phyloP scores from a whole-genome alignment of 163 green algal species.

The Chlamydomonas reinhardtii region DNA sequence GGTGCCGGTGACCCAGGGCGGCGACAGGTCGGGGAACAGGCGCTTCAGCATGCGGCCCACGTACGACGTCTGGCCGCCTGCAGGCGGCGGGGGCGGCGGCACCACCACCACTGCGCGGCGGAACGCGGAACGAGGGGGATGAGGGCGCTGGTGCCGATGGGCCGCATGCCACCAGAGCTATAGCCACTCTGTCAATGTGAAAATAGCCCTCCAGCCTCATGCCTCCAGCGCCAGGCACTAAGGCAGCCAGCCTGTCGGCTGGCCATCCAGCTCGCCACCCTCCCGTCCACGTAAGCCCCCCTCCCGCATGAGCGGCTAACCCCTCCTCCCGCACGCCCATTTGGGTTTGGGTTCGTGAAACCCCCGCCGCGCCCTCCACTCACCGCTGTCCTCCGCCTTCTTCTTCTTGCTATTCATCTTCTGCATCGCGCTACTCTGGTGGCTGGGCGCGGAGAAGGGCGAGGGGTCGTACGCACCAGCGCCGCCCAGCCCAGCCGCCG shows the following conservation, averaged over 20 bases:
- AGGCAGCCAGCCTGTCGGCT: too few species aligned
- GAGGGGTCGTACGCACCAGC: slow-evolving; percentile 3
- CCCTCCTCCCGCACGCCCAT: too few species aligned
- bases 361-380: neutral
- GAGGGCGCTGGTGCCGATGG: too few species aligned
- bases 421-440: neutral
- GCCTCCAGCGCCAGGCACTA: too few species aligned
- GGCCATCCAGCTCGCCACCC: too few species aligned
- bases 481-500: neutral
- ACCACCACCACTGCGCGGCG: neutral
- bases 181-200: too few species aligned
- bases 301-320: too few species aligned
- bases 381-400: neutral
- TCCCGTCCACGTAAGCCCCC: too few species aligned
- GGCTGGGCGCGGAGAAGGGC: slow-evolving; percentile 5
- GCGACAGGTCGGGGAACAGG: slow-evolving; percentile 36
- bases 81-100: neutral
- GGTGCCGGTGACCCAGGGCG: slow-evolving; percentile 39
- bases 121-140: too few species aligned
- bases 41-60: slow-evolving; percentile 39
- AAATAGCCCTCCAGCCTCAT: too few species aligned
- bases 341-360: too few species aligned
- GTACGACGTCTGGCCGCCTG: neutral
- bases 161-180: too few species aligned
- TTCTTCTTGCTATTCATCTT: slow-evolving; percentile 19